A percentile compares a stretch with the other conserved stretches of the same genome.
These are phyloP conservation scores for Gomphus sp. DNA, from an alignment of 1,284 basidiomycete genomes.

Conservation along the genomic window DNA sequence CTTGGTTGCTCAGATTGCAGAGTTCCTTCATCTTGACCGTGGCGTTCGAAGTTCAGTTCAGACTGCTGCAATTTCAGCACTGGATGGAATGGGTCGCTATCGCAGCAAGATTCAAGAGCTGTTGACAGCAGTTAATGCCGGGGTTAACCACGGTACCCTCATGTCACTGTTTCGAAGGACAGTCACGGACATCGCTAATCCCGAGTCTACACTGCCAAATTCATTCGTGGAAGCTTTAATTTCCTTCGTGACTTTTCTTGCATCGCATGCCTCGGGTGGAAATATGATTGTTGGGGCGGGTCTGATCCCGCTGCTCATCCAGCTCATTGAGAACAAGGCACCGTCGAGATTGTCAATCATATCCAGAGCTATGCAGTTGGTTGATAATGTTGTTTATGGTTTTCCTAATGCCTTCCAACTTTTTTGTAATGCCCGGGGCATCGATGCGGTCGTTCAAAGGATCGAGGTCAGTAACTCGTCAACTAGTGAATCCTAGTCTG, in stretches of 20 bases:
- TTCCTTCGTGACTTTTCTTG: constrained; percentile 82
- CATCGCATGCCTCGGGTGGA: constrained; percentile 76
- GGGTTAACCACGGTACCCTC: constrained; percentile 92
- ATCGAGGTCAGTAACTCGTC: constrained; percentile 56
- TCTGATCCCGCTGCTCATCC: constrained; percentile 81
- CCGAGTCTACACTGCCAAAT: constrained; percentile 60
- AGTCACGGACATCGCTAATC: constrained; percentile 57
- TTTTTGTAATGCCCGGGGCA: constrained; percentile 80
- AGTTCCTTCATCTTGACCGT: constrained; percentile 75
- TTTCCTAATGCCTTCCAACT: constrained; percentile 83
- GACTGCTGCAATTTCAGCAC: constrained; percentile 76
- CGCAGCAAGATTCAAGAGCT: constrained; percentile 81
- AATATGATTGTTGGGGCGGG: constrained; percentile 98
- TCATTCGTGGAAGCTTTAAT: constrained; percentile 83
- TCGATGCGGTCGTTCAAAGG: constrained; percentile 77
- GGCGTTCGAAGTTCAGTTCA: constrained; percentile 63
- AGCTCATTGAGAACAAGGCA: constrained; percentile 73
- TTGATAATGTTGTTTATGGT: constrained; percentile 90
- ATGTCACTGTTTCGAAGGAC: constrained; percentile 83
- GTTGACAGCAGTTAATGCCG: constrained; percentile 85
- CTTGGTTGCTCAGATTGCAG: constrained; percentile 79
- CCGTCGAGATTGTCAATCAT: constrained; percentile 61
- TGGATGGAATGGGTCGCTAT: constrained; percentile 87
- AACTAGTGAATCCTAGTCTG: constrained; percentile 3
- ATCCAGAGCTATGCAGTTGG: constrained; percentile 84